These are phyloP conservation scores for Xylaria arbuscula DNA, from an alignment of 2,329 filamentous ascomycete species.

Conservation along the genomic window DNA sequence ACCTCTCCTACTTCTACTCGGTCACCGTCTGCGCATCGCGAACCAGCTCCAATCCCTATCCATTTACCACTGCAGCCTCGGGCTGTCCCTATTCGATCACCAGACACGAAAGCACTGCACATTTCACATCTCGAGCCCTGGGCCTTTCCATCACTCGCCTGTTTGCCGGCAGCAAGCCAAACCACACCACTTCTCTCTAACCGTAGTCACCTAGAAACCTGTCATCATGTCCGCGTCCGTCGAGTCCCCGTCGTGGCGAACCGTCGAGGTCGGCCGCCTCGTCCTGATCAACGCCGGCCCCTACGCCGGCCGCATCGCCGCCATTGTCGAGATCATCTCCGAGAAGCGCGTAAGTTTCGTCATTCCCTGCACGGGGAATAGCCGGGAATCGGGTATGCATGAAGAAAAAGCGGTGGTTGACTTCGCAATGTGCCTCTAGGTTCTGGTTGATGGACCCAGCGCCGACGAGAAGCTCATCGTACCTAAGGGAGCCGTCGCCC, in stretches of 20 bases:
- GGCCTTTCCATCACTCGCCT: conserved; percentile 26
- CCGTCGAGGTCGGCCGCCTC: conserved; percentile 98
- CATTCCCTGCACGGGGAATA: conserved; percentile 6
- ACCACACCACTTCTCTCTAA: conserved; percentile 34
- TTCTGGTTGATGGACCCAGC: conserved; percentile 94
- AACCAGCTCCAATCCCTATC: background rate
- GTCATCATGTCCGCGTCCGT: conserved; percentile 68
- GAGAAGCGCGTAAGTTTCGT: conserved; percentile 94
- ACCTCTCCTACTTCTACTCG: background rate
- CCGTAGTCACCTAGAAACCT: conserved; percentile 18
- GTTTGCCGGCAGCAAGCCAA: background rate
- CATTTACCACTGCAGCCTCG: background rate
- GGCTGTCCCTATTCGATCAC: conserved; percentile 23
- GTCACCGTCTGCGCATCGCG: conserved; percentile 5
- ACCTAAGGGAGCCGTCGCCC: conserved; percentile 85
- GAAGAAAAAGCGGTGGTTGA: conserved; percentile 45
- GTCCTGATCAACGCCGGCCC: conserved; percentile 88
- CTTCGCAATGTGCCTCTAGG: conserved; percentile 65
- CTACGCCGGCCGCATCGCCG: conserved; percentile 85
- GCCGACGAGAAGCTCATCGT: conserved; percentile 82
- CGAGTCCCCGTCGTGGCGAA: conserved; percentile 87
- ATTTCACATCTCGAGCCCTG: conserved; percentile 20
- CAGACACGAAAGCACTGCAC: conserved; percentile 5
- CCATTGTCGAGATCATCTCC: conserved; percentile 99
- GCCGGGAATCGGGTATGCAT: conserved; percentile 15